Conservation (phyloP, 441 rosid genomes). For the Erysimum cheiri region DNA sequence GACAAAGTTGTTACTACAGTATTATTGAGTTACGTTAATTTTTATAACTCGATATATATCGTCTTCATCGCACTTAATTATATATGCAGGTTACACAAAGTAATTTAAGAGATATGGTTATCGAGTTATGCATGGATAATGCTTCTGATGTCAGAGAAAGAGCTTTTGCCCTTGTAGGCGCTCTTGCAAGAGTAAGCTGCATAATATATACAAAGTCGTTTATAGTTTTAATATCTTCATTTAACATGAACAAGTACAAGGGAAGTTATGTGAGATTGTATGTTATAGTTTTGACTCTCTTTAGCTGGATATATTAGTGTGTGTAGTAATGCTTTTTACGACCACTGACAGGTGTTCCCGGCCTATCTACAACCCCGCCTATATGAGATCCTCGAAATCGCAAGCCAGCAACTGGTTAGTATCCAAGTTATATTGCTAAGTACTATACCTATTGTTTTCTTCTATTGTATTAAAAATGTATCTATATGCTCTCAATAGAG, state of each 20-base stretch:
- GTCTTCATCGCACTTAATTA: not conserved
- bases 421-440: conserved; percentile 20
- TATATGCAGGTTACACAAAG: conserved; percentile 84
- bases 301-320: not conserved
- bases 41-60: not conserved
- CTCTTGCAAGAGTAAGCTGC: conserved; percentile 83
- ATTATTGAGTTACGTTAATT: not conserved
- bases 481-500: conserved; percentile 43
- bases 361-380: conserved; percentile 71
- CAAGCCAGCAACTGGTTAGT: conserved; percentile 88
- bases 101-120: conserved; percentile 77
- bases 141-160: conserved; percentile 70
- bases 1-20: not conserved
- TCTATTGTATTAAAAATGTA: conserved; percentile 17
- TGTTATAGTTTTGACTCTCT: not conserved
- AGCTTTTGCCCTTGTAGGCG: conserved; percentile 96
- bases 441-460: conserved; percentile 9
- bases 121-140: conserved; percentile 86
- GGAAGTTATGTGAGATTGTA: conserved; percentile 1
- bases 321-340: conserved; percentile 18
- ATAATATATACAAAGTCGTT: not conserved
- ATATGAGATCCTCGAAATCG: conserved; percentile 69
- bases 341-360: conserved; percentile 63
- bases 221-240: not conserved
- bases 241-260: not conserved